Base-by-base conservation (phyloP, 306 rosid species). In the Dalbergia cochinchinensis region DNA sequence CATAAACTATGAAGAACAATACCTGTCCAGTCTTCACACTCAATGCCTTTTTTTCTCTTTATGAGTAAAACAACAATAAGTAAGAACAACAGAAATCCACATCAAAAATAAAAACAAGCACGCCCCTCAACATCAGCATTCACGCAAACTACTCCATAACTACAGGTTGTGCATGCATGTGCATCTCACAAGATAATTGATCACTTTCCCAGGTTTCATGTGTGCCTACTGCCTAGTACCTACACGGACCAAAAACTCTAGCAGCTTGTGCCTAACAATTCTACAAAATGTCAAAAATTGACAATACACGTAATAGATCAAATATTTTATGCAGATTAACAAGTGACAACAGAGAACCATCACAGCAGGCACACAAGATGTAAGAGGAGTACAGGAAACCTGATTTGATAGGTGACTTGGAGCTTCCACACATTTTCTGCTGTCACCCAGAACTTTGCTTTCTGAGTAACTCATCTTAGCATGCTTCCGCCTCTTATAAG, bases 401-500 rank as follows among this genome's bases (percentile, higher is more conserved):
- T 90, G 88, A 61, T 86, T 74, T 6, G 65, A 75, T 34, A 74
- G 20, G 20, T 72, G 91, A 82, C 85, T 77, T 22, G 81, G 84
- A 53, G 85, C 84, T 77, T 87, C 86, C 55, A 58, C 77, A 69
- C 48, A 75, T 67, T 66, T 75, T 77, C 85, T 82, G 59, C 84
- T 79, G 71, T 71, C 74, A 50, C 82, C 91, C 78, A 59, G 83
- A 55, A 81, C 74, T 82, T 79, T 83, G 82, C 84, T 86, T 66
- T 89, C 90, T 54, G 85, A 71, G 65, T 81, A 74, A 65, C 82
- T 62, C 4, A 65, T 88, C 83, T 75, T 90, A 22, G 50, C 75
- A 73, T 65, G 84, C 80, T 86, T 93, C n/a, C 96, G 92, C 92
- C 99, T 88, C 91, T 93, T 91, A 82, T 93, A 93, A 74, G 99